Evolutionary conservation across 257 asterid genomes (phyloP).

Genomic region (Nicotiana undulata): DNA sequence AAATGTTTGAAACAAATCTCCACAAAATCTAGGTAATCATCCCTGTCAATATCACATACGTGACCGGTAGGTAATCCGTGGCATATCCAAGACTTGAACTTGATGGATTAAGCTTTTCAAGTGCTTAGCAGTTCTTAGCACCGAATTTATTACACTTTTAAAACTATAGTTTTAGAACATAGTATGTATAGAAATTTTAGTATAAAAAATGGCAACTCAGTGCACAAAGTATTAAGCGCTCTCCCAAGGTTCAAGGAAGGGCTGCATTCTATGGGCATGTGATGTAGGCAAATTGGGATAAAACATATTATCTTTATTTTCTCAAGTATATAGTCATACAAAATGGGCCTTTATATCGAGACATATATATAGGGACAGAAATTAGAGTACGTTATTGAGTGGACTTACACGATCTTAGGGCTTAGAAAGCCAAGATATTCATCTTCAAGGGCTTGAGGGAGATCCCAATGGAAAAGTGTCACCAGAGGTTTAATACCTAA

Average conservation of each 20-base stretch:
- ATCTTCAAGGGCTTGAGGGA: slow-evolving; percentile 66
- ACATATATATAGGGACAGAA: not conserved
- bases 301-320: too few species aligned
- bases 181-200: not conserved
- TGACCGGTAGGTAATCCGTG: not conserved
- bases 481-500: slow-evolving; percentile 53
- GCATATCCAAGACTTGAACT: not conserved
- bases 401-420: slow-evolving; percentile 42
- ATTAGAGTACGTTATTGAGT: not conserved
- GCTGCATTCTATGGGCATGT: too few species aligned
- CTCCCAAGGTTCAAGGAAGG: too few species aligned
- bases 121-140: too few species aligned
- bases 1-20: slow-evolving; percentile 46
- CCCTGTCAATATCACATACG: slow-evolving; percentile 15
- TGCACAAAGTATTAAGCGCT: too few species aligned
- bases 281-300: too few species aligned
- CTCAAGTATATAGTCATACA: too few species aligned
- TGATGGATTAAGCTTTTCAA: not conserved
- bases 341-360: not conserved
- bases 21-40: slow-evolving; percentile 43
- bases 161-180: not conserved
- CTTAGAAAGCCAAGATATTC: slow-evolving; percentile 66
- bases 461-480: slow-evolving; percentile 67
- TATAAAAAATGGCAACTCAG: too few species aligned
- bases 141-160: not conserved